Base-by-base conservation (phyloP, 2,329 filamentous ascomycete genomes). In the Blastomyces emzantsi region DNA sequence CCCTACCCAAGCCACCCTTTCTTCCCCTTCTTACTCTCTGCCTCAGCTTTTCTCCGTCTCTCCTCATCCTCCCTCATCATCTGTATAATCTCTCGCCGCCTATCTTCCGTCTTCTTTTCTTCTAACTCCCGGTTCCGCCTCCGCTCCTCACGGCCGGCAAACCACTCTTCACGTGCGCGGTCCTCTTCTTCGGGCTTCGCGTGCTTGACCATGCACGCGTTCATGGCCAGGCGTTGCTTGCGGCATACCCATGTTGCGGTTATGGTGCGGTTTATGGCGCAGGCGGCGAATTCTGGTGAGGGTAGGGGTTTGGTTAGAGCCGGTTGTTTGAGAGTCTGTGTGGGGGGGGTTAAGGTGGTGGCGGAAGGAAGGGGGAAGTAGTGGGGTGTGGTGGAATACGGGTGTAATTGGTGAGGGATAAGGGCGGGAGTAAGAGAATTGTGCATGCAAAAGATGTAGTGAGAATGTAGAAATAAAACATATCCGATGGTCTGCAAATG, bases 151-250 rank as follows among this genome's bases (percentile, higher is more conserved):
- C 90, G 83, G 67, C 85, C 82, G 61, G 86, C 85, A 75, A 97
- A 97, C 94, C 94, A 99, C 74, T 97, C 92, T 76, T 92, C 90
- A 61, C 94, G 82, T 67, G 94, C 94, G 30, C 86, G 87, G 78
- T 99, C 94, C 76, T 95, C 85, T 74, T 95, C 90, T 62, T 84
- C 86, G 67, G 87, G 89, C 67, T 90, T 95, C 63, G 93, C 92
- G 78, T 95, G 89, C 63, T 82, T 77, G 69, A 92, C 82, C 92
- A 99, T 97, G 80, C 94, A 99, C 66, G 81, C 82, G 79, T 99
- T 99, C 94, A 99, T 99, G 45, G 83, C 82, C 66, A 88, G 86
- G 71, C 92, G 89, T 72, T 92, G 83, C 59, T 83, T 78, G 62
- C 91, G 88, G 80, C 94, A 99, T 62, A 87, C 84, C 81, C 94